A percentile compares a stretch with the other conserved stretches of the same genome.
Conservation (phyloP, 1,139 yeast species). For the Debaryomyces coudertii region DNA sequence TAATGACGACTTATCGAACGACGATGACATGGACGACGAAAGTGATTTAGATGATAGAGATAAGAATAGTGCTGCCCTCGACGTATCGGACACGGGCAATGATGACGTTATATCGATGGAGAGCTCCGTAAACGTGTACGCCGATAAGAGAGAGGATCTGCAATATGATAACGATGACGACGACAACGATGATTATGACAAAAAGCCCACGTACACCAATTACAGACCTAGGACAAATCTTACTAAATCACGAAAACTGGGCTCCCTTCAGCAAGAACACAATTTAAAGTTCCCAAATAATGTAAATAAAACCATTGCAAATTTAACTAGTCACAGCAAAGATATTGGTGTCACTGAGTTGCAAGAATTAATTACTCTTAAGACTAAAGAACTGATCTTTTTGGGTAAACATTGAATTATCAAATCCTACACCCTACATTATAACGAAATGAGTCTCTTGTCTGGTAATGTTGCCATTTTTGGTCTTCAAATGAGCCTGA, state of each 20-base stretch:
- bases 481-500: not conserved
- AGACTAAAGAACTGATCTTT: constrained; percentile 23
- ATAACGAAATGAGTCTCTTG: not conserved
- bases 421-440: not conserved
- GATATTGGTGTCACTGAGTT: constrained; percentile 18
- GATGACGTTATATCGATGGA: constrained; percentile 25
- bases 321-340: constrained; percentile 10
- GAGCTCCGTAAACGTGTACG: constrained; percentile 13
- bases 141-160: constrained; percentile 12
- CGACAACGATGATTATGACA: constrained; percentile 3
- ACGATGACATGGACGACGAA: constrained; percentile 16
- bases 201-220: not conserved
- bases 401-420: not conserved
- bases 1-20: constrained; percentile 5
- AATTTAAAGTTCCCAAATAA: not conserved
- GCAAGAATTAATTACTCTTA: constrained; percentile 23
- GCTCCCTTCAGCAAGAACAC: constrained; percentile 1
- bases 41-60: constrained; percentile 13
- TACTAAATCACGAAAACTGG: not conserved
- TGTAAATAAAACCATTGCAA: constrained; percentile 6
- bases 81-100: constrained; percentile 21
- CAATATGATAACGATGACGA: constrained; percentile 5
- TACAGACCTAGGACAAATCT: not conserved
- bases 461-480: not conserved
- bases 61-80: constrained; percentile 16